A percentile compares a stretch with the other conserved stretches of the same genome.
These are phyloP conservation scores for Tarenaya hassleriana DNA, from an alignment of 345 rosid genomes.

Conservation along the genomic window DNA sequence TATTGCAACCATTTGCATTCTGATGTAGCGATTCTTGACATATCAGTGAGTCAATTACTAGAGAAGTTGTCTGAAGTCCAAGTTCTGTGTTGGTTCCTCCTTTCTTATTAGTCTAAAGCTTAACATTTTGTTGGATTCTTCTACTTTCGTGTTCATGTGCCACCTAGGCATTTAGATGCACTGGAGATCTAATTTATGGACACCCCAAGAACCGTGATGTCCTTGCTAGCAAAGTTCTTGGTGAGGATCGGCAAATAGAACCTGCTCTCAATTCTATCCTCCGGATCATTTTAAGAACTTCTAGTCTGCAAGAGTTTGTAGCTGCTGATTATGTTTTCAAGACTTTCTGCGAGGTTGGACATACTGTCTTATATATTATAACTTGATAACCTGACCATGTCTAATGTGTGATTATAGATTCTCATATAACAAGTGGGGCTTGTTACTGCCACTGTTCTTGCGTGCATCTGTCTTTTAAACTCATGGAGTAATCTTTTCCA, in stretches of 20 bases:
- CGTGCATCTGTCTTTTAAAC: slow-evolving; percentile 19
- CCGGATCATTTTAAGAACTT: slow-evolving; percentile 75
- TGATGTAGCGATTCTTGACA: slow-evolving; percentile 7
- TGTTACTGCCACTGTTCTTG: slow-evolving; percentile 1
- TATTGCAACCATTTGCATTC: not conserved
- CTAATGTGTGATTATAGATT: slow-evolving; percentile 11
- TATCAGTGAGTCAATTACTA: slow-evolving; percentile 9
- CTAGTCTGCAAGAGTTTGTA: slow-evolving; percentile 81
- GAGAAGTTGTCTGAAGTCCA: slow-evolving; percentile 15
- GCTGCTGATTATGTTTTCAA: slow-evolving; percentile 88
- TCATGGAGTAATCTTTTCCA: slow-evolving; percentile 26
- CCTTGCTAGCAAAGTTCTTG: slow-evolving; percentile 86
- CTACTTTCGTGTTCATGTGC: slow-evolving; percentile 20
- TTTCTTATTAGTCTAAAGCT: slow-evolving; percentile 6
- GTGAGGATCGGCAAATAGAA: slow-evolving; percentile 84
- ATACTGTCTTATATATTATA: slow-evolving; percentile 17
- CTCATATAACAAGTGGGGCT: slow-evolving; percentile 5
- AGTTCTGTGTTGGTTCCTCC: not conserved
- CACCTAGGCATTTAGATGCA: slow-evolving; percentile 72
- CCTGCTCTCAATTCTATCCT: slow-evolving; percentile 92
- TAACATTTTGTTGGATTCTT: slow-evolving; percentile 3
- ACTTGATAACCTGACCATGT: not conserved
- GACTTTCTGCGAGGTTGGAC: slow-evolving; percentile 80
- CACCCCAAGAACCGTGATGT: slow-evolving; percentile 72
- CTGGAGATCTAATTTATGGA: slow-evolving; percentile 70